phyloP scores from a whole-genome alignment of 352 stramenopile species.

The Phytopythium boreale region DNA sequence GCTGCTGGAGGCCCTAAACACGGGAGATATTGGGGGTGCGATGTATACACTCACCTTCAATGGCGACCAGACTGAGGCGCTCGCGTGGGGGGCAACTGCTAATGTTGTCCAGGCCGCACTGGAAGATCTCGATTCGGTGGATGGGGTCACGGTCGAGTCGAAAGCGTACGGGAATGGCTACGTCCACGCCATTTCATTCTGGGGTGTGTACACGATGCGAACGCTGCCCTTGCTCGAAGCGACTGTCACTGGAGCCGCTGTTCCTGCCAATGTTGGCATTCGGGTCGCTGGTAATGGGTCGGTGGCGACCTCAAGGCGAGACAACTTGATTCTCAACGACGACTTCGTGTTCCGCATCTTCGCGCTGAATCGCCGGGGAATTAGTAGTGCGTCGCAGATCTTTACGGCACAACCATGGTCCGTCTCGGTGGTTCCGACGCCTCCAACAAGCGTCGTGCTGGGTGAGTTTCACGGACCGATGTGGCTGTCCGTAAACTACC shows the following conservation, averaged over 20 bases:
- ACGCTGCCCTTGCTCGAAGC: conserved; percentile 44
- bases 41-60: conserved; percentile 56
- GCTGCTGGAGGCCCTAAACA: conserved; percentile 34
- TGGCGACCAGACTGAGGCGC: conserved; percentile 28
- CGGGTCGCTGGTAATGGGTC: conserved; percentile 47
- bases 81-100: conserved; percentile 37
- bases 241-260: conserved; percentile 18
- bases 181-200: conserved; percentile 86
- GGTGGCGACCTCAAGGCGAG: conserved; percentile 50
- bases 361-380: conserved; percentile 53
- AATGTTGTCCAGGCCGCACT: conserved; percentile 36
- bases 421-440: conserved; percentile 62
- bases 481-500: conserved; percentile 82
- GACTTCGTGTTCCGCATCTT: conserved; percentile 58
- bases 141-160: conserved; percentile 52
- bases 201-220: conserved; percentile 63
- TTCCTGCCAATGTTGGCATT: conserved; percentile 25
- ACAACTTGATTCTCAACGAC: conserved; percentile 49
- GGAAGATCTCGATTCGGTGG: conserved; percentile 41
- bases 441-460: conserved; percentile 71
- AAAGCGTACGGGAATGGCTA: conserved; percentile 44
- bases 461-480: conserved; percentile 75
- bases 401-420: conserved; percentile 39
- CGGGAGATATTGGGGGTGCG: conserved; percentile 22
- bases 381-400: conserved; percentile 34